phyloP scores from a whole-genome alignment of 2,329 filamentous ascomycete species.

The Mycosphaerella arachidis region DNA sequence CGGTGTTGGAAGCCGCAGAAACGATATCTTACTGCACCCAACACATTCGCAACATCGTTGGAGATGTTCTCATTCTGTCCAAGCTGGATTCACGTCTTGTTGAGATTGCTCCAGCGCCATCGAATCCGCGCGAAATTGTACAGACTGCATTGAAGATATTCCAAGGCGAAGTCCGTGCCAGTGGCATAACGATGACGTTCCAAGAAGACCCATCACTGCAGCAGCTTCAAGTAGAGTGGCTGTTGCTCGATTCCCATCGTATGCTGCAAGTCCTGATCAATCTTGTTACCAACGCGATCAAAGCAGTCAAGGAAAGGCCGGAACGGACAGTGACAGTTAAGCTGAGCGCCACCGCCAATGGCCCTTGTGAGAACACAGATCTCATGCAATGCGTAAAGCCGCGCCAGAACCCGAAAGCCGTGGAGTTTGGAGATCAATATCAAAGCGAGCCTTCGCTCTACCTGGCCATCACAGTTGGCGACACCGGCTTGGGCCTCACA shows the following conservation, averaged over 20 bases:
- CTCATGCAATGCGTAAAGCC: conserved; percentile 37
- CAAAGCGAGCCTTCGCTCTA: conserved; percentile 24
- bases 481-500: conserved; percentile 39
- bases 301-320: conserved; percentile 37
- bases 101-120: conserved; percentile 35
- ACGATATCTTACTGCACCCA: conserved; percentile 30
- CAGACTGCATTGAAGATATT: conserved; percentile 39
- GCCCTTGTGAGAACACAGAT: conserved; percentile 36
- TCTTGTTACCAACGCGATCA: conserved; percentile 42
- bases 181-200: conserved; percentile 27
- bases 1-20: conserved; percentile 25
- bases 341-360: conserved; percentile 16
- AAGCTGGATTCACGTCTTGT: conserved; percentile 33
- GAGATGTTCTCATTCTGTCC: conserved; percentile 44
- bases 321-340: conserved; percentile 34
- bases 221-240: conserved; percentile 19
- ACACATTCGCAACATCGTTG: conserved; percentile 39
- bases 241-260: conserved; percentile 25
- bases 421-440: conserved; percentile 11
- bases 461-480: conserved; percentile 34
- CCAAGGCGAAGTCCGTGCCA: conserved; percentile 35
- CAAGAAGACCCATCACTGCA: conserved; percentile 9
- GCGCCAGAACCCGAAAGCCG: conserved; percentile 30
- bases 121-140: conserved; percentile 32
- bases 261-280: conserved; percentile 38